Evolutionary conservation across 768 basidiomycete species (phyloP).

Genomic region (Mycena venus): DNA sequence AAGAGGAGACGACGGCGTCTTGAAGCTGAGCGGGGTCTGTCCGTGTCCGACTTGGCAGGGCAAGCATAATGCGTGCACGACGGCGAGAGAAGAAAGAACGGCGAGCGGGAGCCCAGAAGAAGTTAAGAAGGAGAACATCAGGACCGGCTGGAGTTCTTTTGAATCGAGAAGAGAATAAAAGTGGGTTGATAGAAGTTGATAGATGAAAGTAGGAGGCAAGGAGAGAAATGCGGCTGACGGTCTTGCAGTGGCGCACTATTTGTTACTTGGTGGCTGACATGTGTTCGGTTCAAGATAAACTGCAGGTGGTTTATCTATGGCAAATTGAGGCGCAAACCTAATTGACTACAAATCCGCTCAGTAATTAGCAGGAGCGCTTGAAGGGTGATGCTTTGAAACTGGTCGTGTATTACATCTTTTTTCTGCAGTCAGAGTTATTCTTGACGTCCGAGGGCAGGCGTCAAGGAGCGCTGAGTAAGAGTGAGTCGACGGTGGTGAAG

Average conservation of each 20-base stretch:
- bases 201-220: conserved; percentile 20
- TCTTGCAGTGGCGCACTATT: not conserved
- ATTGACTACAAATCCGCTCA: not conserved
- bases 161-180: conserved; percentile 21
- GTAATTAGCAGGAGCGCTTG: not conserved
- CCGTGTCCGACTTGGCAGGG: conserved; percentile 40
- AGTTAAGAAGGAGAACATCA: conserved; percentile 48
- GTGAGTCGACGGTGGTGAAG: no score
- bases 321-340: not conserved
- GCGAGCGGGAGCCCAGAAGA: conserved; percentile 39
- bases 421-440: no score
- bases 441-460: no score
- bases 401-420: no score
- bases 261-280: conserved; percentile 21
- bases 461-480: no score
- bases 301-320: not conserved
- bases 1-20: conserved; percentile 23
- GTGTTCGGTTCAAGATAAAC: not conserved
- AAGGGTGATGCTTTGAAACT: no score
- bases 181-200: conserved; percentile 10
- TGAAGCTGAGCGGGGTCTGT: conserved; percentile 17
- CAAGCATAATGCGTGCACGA: conserved; percentile 40
- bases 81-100: conserved; percentile 37
- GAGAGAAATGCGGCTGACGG: conserved; percentile 25
- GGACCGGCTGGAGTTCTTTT: conserved; percentile 47